Evolutionary conservation across 306 rosid species (phyloP).

Genomic region (Begonia peltatifolia): DNA sequence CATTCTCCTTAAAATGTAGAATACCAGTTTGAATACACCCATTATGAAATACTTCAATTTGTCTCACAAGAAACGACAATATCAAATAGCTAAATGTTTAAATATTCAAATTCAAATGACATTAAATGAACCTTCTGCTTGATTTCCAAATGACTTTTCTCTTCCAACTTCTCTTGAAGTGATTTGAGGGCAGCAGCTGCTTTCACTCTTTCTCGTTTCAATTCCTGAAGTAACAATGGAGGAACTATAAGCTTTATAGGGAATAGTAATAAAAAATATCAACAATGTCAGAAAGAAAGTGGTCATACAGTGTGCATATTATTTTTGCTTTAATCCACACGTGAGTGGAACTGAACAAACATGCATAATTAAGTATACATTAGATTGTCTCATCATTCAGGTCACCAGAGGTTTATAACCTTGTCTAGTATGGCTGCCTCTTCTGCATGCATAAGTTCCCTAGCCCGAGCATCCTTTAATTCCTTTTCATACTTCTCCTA

Average conservation of each 20-base stretch:
- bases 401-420: slow-evolving; percentile 21
- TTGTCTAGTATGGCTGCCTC: slow-evolving; percentile 81
- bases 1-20: slow-evolving; percentile 49
- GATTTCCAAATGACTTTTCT: slow-evolving; percentile 56
- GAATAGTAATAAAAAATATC: slow-evolving; percentile 2
- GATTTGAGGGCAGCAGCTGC: slow-evolving; percentile 75
- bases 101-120: slow-evolving; percentile 12
- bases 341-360: too few relatives aligned
- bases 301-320: not conserved
- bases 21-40: slow-evolving; percentile 15
- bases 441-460: slow-evolving; percentile 89
- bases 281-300: slow-evolving; percentile 1
- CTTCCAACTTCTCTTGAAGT: slow-evolving; percentile 80
- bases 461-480: slow-evolving; percentile 82
- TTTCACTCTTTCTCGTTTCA: slow-evolving; percentile 74
- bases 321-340: too few relatives aligned
- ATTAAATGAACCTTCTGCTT: slow-evolving; percentile 52
- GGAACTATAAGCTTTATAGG: not conserved
- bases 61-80: slow-evolving; percentile 6
- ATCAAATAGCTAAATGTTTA: not conserved
- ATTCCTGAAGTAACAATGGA: slow-evolving; percentile 35
- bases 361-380: too few relatives aligned
- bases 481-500: slow-evolving; percentile 72
- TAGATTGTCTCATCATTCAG: too few relatives aligned
- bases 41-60: slow-evolving; percentile 3